phyloP scores from a whole-genome alignment of 2,329 filamentous ascomycete genomes.

The Aspergillus melleus region DNA sequence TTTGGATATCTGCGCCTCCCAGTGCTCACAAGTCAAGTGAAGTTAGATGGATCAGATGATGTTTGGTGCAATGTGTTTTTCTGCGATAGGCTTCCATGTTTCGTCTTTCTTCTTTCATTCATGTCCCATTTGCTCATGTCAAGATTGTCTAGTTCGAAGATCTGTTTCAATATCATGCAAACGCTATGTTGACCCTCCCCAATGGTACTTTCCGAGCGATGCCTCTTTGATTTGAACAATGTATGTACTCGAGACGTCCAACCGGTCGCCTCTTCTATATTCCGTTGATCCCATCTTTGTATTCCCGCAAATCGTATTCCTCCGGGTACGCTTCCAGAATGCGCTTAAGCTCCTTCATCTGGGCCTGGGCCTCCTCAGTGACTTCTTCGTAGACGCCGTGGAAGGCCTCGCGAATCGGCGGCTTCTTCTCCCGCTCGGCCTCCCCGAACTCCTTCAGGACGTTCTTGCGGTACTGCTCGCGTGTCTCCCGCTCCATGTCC shows the following conservation, averaged over 20 bases:
- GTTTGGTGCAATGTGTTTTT: too few species aligned
- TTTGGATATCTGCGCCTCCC: too few species aligned
- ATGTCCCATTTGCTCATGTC: too few species aligned
- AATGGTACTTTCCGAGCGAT: too few species aligned
- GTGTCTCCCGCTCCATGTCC: slow-evolving; percentile 70
- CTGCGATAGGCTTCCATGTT: too few species aligned
- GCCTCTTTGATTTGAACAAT: neutral
- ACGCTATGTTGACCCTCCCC: too few species aligned
- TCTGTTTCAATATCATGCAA: too few species aligned
- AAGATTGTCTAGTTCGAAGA: too few species aligned
- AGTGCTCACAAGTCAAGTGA: too few species aligned
- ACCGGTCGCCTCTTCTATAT: slow-evolving; percentile 42
- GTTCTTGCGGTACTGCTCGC: slow-evolving; percentile 67
- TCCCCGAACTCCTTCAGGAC: slow-evolving; percentile 81
- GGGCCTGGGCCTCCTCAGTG: slow-evolving; percentile 73
- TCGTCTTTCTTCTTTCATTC: too few species aligned
- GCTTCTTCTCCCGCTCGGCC: slow-evolving; percentile 59
- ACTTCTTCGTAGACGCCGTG: slow-evolving; percentile 86
- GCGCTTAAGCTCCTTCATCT: slow-evolving; percentile 74
- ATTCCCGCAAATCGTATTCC: slow-evolving; percentile 82
- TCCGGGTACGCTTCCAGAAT: slow-evolving; percentile 82
- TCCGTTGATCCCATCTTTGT: slow-evolving; percentile 70
- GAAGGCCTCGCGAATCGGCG: slow-evolving; percentile 61
- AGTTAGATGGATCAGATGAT: too few species aligned
- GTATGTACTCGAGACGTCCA: neutral